phyloP scores from a whole-genome alignment of 2,329 filamentous ascomycete genomes.

The Lithohypha guttulata region DNA sequence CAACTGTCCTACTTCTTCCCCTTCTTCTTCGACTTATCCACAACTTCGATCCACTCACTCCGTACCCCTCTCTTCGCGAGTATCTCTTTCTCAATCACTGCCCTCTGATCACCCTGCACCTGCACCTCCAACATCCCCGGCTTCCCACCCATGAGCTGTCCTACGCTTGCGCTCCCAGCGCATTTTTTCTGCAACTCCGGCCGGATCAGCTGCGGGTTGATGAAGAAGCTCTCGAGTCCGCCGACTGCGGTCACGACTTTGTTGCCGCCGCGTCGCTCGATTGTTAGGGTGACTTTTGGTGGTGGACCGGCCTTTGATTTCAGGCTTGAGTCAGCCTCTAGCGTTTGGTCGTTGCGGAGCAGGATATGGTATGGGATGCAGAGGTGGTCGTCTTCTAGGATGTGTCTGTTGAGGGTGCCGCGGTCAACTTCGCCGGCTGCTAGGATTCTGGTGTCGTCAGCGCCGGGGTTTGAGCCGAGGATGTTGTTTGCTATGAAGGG shows the following conservation, averaged over 20 bases:
- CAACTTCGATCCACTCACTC: slow-evolving; percentile 48
- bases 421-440: slow-evolving; percentile 48
- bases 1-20: slow-evolving; percentile 38
- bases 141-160: slow-evolving; percentile 50
- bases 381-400: slow-evolving; percentile 39
- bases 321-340: slow-evolving; percentile 28
- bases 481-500: slow-evolving; percentile 53
- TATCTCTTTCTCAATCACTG: slow-evolving; percentile 46
- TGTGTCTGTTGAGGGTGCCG: slow-evolving; percentile 49
- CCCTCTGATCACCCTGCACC: slow-evolving; percentile 56
- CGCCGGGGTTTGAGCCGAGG: slow-evolving; percentile 40
- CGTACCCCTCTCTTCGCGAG: slow-evolving; percentile 49
- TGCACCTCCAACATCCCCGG: slow-evolving; percentile 56
- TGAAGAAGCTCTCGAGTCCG: slow-evolving; percentile 51
- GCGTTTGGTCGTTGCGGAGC: slow-evolving; percentile 36
- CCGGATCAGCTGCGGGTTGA: slow-evolving; percentile 49
- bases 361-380: slow-evolving; percentile 49
- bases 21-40: slow-evolving; percentile 59
- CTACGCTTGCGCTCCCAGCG: slow-evolving; percentile 56
- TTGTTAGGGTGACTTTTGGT: slow-evolving; percentile 48
- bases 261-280: slow-evolving; percentile 55
- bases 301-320: slow-evolving; percentile 52
- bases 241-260: slow-evolving; percentile 55
- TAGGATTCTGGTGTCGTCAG: slow-evolving; percentile 46
- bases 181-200: slow-evolving; percentile 58